phyloP scores from a whole-genome alignment of 495 filamentous ascomycete genomes.

The Aspergillus mulundensis region DNA sequence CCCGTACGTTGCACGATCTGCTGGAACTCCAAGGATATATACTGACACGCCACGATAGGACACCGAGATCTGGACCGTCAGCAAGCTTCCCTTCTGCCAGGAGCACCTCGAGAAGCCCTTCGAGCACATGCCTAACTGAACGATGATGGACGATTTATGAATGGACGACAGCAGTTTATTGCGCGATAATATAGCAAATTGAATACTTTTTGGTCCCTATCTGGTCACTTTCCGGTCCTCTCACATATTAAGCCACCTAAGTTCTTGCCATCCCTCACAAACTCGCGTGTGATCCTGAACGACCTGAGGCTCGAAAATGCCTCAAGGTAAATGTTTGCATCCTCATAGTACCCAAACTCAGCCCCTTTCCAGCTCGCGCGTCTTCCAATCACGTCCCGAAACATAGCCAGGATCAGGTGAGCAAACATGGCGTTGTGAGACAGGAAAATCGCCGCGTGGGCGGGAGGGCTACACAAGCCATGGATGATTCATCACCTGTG shows the following conservation, averaged over 20 bases:
- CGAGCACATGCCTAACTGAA: slow-evolving; percentile 56
- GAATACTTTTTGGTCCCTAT: background rate
- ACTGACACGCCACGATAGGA: slow-evolving; percentile 36
- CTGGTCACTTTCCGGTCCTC: background rate
- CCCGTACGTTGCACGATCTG: slow-evolving; percentile 39
- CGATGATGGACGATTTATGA: slow-evolving; percentile 6
- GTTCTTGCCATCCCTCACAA: background rate
- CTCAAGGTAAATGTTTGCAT: background rate
- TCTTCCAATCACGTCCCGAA: background rate
- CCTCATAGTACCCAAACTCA: background rate
- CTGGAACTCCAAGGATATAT: background rate
- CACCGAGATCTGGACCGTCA: slow-evolving; percentile 64
- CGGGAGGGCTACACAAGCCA: background rate
- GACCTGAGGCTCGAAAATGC: background rate
- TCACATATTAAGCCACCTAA: background rate
- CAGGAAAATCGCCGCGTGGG: background rate
- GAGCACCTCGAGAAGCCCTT: slow-evolving; percentile 59
- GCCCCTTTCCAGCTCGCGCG: background rate
- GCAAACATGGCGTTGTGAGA: background rate
- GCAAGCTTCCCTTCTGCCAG: slow-evolving; percentile 67
- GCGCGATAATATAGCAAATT: slow-evolving; percentile 2
- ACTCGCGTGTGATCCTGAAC: background rate
- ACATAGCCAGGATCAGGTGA: background rate
- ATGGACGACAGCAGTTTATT: slow-evolving; percentile 13
- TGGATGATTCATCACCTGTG: background rate